Evolutionary conservation across 176 grass and related monocot species (phyloP).

Genomic region (Panicum miliaceum): DNA sequence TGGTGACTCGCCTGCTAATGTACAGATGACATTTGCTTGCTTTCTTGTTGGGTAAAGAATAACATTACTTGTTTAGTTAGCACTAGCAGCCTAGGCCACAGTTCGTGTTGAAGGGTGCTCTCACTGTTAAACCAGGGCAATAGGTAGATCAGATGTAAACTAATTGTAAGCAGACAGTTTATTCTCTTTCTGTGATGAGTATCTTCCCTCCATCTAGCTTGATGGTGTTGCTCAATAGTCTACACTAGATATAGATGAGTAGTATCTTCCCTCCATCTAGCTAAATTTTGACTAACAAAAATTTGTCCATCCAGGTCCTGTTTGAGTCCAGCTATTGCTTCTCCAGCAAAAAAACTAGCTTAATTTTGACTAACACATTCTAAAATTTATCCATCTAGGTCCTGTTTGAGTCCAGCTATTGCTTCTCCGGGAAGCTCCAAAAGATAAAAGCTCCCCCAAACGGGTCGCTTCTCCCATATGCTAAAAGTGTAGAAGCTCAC

Average conservation of each 20-base stretch:
- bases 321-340: too few species aligned
- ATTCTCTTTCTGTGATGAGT: background rate
- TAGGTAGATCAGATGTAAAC: background rate
- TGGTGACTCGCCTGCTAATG: background rate
- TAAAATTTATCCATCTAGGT: background rate
- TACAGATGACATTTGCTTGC: slow-evolving; percentile 14
- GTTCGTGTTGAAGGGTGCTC: background rate
- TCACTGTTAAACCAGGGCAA: background rate
- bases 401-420: too few species aligned
- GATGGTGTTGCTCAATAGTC: background rate
- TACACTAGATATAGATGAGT: too few species aligned
- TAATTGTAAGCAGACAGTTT: background rate
- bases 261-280: too few species aligned
- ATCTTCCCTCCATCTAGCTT: background rate
- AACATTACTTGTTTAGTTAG: slow-evolving; percentile 5
- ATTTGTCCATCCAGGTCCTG: background rate
- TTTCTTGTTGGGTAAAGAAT: background rate
- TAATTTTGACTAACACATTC: too few species aligned
- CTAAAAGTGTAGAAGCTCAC: too few species aligned
- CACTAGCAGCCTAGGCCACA: background rate
- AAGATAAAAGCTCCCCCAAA: too few species aligned
- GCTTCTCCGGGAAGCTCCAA: too few species aligned
- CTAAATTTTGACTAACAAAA: too few species aligned
- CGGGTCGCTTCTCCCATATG: too few species aligned
- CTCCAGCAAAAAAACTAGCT: too few species aligned